Evolutionary conservation across 2,329 filamentous ascomycete genomes (phyloP), one percentile per base, ranked within the genome.

Genomic region (Penicillium corylophilum): DNA sequence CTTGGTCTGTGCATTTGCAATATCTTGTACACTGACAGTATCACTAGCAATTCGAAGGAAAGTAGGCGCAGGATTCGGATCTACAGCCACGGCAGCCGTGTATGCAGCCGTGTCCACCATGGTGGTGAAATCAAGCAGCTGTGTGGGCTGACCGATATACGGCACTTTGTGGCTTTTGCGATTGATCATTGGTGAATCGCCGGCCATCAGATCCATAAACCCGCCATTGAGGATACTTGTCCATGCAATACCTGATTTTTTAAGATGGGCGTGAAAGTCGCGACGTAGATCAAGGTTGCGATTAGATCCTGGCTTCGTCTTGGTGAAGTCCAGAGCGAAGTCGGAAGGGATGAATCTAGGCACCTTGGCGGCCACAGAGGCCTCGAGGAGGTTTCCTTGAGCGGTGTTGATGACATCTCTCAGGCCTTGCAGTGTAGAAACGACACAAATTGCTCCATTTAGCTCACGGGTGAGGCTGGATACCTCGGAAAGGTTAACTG

Each of bases 271-370:
- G 36, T 55, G 53, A 29, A 55, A 55, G 40, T 55, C 42, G 16
- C 53, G 53, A 12, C 49, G 49, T 8, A 55, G 22, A 29, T 55
- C 53, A 31, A 55, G 26, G 43, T 55, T 55, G 8, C 53, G 49
- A n/a, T 55, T 55, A 4, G 53, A 55, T 29, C 53, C 53, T 10
- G 38, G 18, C 16, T 48, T 36, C 1, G 49, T 55, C 33, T 55
- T 55, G 15, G 53, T 55, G 38, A 55, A 55, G 12, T 55, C 53
- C 6, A 55, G 53, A 2, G 53, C 44, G 29, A 55, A 55, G 29
- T 55, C 53, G 4, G 53, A 55, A 9, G 53, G 49, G 41, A 55
- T 52, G 33, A 55, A 55, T 35, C 35, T 29, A 8, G 46, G 49
- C 6, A 55, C 49, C 24, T 55, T 50, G 15, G 53, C 53, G 3